These are phyloP conservation scores for Sarocladium kiliense DNA, from an alignment of 2,329 filamentous ascomycete species.

Conservation along the genomic window DNA sequence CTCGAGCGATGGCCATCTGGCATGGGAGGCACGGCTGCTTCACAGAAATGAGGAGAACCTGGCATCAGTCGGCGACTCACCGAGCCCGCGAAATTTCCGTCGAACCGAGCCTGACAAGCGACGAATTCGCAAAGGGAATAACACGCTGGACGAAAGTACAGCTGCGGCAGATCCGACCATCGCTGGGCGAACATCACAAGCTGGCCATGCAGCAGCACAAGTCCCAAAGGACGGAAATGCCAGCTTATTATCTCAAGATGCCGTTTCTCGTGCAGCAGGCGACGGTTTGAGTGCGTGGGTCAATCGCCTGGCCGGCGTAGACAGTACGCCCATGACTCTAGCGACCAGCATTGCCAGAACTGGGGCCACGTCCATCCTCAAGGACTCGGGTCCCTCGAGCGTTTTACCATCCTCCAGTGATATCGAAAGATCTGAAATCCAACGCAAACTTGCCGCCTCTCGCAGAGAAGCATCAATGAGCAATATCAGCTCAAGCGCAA, in stretches of 20 bases:
- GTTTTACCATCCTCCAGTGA: too few species aligned
- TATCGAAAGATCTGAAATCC: too few species aligned
- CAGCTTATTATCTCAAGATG: not conserved
- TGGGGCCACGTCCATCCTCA: not conserved
- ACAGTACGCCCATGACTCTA: not conserved
- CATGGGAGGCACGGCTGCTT: conserved; percentile 14
- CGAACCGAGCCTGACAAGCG: not conserved
- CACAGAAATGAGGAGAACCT: conserved; percentile 7
- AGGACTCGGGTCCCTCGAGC: too few species aligned
- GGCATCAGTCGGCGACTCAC: not conserved
- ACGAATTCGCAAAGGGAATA: not conserved
- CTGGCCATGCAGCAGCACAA: too few species aligned
- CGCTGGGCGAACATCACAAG: too few species aligned
- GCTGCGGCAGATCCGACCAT: too few species aligned
- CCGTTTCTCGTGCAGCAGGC: not conserved
- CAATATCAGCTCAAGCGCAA: too few species aligned
- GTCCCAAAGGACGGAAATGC: not conserved
- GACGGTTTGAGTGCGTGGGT: not conserved
- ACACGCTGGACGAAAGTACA: too few species aligned
- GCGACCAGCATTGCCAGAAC: not conserved
- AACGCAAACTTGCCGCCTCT: too few species aligned
- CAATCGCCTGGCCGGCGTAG: not conserved
- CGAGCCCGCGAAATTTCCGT: conserved; percentile 3
- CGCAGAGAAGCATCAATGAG: too few species aligned
- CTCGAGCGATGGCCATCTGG: conserved; percentile 19